These are phyloP conservation scores for Macrophomina tecta DNA, from an alignment of 2,329 filamentous ascomycete species.

Conservation along the genomic window DNA sequence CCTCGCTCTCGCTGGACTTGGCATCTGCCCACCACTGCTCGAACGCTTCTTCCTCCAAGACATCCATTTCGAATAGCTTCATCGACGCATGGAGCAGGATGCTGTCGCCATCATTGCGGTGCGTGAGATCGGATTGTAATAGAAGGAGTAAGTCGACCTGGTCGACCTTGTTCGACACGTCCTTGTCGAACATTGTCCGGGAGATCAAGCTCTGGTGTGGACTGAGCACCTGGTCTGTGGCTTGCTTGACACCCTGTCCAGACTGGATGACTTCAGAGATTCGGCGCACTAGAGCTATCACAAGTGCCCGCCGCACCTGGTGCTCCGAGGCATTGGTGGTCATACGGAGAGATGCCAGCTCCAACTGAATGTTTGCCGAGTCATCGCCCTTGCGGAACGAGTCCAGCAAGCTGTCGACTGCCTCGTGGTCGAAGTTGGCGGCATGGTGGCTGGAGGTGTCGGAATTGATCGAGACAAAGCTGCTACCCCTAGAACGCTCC, in stretches of 20 bases:
- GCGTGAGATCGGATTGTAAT: slow-evolving; percentile 78
- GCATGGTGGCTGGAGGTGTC: slow-evolving; percentile 53
- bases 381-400: slow-evolving; percentile 74
- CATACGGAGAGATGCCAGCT: slow-evolving; percentile 92
- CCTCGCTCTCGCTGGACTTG: slow-evolving; percentile 69
- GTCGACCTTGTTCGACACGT: slow-evolving; percentile 62
- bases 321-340: slow-evolving; percentile 87
- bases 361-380: slow-evolving; percentile 86
- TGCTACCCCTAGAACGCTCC: slow-evolving; percentile 69
- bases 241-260: slow-evolving; percentile 43
- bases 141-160: slow-evolving; percentile 86
- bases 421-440: slow-evolving; percentile 82
- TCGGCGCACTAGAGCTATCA: slow-evolving; percentile 81
- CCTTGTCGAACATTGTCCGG: slow-evolving; percentile 64
- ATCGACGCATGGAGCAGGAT: slow-evolving; percentile 81
- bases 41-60: slow-evolving; percentile 88
- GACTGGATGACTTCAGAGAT: slow-evolving; percentile 71
- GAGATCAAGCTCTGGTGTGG: slow-evolving; percentile 66
- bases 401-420: slow-evolving; percentile 84
- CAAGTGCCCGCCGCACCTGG: slow-evolving; percentile 85
- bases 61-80: slow-evolving; percentile 82
- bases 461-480: slow-evolving; percentile 75
- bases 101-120: slow-evolving; percentile 66
- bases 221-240: slow-evolving; percentile 49
- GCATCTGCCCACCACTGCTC: slow-evolving; percentile 86